Evolutionary conservation across 495 filamentous ascomycete species (phyloP).

Genomic region (Xylaria venustula): DNA sequence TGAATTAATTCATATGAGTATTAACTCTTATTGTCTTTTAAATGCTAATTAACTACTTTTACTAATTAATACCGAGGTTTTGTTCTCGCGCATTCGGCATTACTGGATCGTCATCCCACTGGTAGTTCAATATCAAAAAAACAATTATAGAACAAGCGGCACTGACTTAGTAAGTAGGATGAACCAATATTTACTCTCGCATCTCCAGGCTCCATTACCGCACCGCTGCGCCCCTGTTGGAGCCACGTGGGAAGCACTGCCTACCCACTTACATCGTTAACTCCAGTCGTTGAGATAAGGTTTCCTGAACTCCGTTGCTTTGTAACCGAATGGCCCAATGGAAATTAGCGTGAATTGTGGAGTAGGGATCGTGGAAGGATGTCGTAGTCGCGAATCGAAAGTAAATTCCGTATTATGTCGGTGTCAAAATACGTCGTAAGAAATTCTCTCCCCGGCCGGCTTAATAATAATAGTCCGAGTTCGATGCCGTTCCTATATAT

Average conservation of each 20-base stretch:
- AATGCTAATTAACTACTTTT: too few relatives aligned
- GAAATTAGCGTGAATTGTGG: neutral
- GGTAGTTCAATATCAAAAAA: neutral
- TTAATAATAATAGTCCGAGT: too few relatives aligned
- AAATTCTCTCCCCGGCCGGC: too few relatives aligned
- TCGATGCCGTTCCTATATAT: neutral
- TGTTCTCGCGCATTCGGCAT: too few relatives aligned
- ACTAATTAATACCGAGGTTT: too few relatives aligned
- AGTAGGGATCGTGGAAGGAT: neutral
- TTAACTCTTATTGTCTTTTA: too few relatives aligned
- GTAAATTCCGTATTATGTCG: too few relatives aligned
- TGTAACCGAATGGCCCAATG: neutral
- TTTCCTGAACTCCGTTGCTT: neutral
- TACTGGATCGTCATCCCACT: neutral
- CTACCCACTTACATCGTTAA: too few relatives aligned
- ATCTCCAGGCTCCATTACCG: neutral
- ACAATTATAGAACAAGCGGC: neutral
- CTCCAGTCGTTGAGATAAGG: constrained; percentile 4
- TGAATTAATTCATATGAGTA: too few relatives aligned
- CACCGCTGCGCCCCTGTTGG: neutral
- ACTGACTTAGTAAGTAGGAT: neutral
- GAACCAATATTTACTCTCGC: neutral
- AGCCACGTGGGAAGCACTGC: neutral
- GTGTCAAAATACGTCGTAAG: constrained; percentile 8
- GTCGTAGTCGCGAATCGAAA: neutral